Base-by-base conservation (phyloP, 441 rosid species). In the Aquilaria agallochum region DNA sequence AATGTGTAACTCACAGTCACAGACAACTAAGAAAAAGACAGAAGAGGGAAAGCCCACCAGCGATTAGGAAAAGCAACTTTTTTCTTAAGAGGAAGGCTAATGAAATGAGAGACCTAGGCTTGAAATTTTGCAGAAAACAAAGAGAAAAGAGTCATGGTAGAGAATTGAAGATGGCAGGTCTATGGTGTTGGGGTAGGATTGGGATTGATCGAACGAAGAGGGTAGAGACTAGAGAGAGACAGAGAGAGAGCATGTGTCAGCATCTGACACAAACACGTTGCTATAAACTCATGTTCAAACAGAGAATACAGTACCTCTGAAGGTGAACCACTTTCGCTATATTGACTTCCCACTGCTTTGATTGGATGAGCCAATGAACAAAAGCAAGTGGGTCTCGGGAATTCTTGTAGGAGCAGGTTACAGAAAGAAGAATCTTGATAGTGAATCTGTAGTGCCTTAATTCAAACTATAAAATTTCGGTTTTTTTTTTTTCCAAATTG, bases 161-260 rank as follows among this genome's bases (percentile, higher is more conserved):
- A 20, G 57, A 66, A 72, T 59, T 63, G 72, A 64, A 56, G 78
- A 54, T 65, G 79, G 53, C 63, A 54, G 71, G 71, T 69, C 59
- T 50, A 72, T 63, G 20, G 69, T 6, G 0, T 1, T 36, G 42
- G 45, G 45, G 9, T 10, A 40, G 45, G 45, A 40, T 5, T 40
- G 45, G 9, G 45, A 40, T 36, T 3, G 42, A 36, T 36, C 5
- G 42, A 49, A 55, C 34, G 63, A 8, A 27, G 13, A 34, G 36
- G n/a, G 12, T 42, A 11, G 7, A 4, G 4, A 20, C 11, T 5
- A 30, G 30, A 0, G 10, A 20, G 44, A 13, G 27, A 31, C 9
- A 46, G 15, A 54, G 57, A 59, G 65, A 60, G 44, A 12, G 14
- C 12, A 44, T 27, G 60, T 53, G 69, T 63, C 79, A 72, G 78